Percentiles rank a stretch among this genome's conserved stretches.
Conservation (phyloP, 257 asterid species). For the Capsicum rhomboideum region DNA sequence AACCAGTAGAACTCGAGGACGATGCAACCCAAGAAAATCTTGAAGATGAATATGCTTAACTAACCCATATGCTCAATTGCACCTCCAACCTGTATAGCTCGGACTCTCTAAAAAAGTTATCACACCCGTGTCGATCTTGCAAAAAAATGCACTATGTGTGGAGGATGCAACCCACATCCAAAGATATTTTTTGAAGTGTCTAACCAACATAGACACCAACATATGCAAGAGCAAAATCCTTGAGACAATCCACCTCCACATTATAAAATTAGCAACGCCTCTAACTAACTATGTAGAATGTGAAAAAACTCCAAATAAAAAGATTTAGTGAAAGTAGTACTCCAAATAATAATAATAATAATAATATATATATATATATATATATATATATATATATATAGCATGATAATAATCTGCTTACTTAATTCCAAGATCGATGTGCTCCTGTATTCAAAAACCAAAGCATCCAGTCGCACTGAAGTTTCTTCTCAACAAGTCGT, state of each 20-base stretch:
- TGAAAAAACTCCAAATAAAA: not conserved
- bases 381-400: too few relatives aligned
- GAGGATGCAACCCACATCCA: too few relatives aligned
- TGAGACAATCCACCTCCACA: not conserved
- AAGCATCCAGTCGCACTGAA: constrained; percentile 51
- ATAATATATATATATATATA: too few relatives aligned
- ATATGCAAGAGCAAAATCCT: not conserved
- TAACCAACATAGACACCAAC: not conserved
- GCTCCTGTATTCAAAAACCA: constrained; percentile 48
- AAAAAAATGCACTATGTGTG: too few relatives aligned
- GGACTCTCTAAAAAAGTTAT: too few relatives aligned
- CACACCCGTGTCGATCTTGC: too few relatives aligned
- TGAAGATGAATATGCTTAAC: not conserved
- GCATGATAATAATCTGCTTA: constrained; percentile 10
- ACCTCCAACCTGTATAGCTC: not conserved
- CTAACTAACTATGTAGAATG: not conserved
- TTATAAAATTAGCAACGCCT: not conserved
- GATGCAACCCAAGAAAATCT: not conserved
- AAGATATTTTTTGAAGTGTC: too few relatives aligned
- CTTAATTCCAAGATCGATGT: constrained; percentile 51
- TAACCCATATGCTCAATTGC: not conserved
- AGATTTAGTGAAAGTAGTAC: not conserved
- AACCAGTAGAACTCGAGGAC: not conserved
- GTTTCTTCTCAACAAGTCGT: constrained; percentile 39
- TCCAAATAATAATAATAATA: not conserved